These are phyloP conservation scores for Oldenlandia corymbosa DNA, from an alignment of 257 asterid species.

Conservation along the genomic window DNA sequence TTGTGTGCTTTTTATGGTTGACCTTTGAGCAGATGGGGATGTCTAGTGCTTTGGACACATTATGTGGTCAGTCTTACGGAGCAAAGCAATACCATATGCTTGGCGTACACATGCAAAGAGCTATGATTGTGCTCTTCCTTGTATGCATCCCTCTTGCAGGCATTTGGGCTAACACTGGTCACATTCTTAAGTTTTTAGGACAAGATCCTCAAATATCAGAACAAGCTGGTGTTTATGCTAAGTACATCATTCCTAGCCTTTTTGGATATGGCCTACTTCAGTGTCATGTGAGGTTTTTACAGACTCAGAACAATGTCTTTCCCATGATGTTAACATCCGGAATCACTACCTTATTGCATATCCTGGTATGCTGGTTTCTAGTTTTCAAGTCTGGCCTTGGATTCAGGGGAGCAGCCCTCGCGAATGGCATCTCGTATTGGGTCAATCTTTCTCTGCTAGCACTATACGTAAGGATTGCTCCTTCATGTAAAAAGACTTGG, in stretches of 20 bases:
- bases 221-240: constrained; percentile 66
- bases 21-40: constrained; percentile 51
- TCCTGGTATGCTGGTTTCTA: constrained; percentile 55
- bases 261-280: constrained; percentile 63
- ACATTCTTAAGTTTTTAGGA: constrained; percentile 54
- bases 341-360: constrained; percentile 45
- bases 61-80: constrained; percentile 79
- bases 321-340: constrained; percentile 83
- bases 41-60: constrained; percentile 84
- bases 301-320: constrained; percentile 62
- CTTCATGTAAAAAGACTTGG: constrained; percentile 63
- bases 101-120: constrained; percentile 81
- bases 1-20: background rate
- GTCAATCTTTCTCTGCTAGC: constrained; percentile 40
- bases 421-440: constrained; percentile 66
- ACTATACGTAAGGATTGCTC: constrained; percentile 51
- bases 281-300: constrained; percentile 75
- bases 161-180: constrained; percentile 66
- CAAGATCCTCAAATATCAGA: constrained; percentile 63
- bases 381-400: constrained; percentile 64
- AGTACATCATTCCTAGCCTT: constrained; percentile 57
- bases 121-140: constrained; percentile 50
- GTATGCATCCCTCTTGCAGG: constrained; percentile 60
- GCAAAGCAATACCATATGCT: constrained; percentile 80
- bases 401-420: constrained; percentile 64